Evolutionary conservation across 2,329 filamentous ascomycete species (phyloP), one percentile per base, ranked within the genome.

Genomic region (Scedosporium minutisporum): DNA sequence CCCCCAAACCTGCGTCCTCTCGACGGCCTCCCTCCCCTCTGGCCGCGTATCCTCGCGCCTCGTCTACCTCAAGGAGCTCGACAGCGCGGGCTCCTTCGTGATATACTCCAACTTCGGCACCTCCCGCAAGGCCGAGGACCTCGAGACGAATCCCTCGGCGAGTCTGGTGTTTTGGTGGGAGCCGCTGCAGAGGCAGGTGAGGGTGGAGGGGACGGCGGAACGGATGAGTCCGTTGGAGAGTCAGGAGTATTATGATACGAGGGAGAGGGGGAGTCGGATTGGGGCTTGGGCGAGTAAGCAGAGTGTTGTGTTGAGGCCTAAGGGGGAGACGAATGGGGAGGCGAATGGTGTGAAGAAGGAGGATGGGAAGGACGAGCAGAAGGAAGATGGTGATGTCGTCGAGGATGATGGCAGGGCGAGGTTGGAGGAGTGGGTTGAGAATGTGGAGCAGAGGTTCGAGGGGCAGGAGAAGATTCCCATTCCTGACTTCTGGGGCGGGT

Each of bases 51-150:
- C 87, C 57, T 87, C 90, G 3, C 90, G 95, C 64, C 83, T 91
- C 68, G 91, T 99, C 44, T 99, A 97, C 76, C 82, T 99, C 67
- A 99, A 99, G 77, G 95, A 97, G 79, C 85, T 97, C 25, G 93
- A 97, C 74, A 75, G 80, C 62, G 69, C 75, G 4, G 75, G 73
- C 10, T 92, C 93, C 16, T 99, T 96, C 76, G 91, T 97, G 53
- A 81, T 99, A 58, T 99, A 97, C 80, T 89, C 86, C 71, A 99
- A 99, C 75, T 93, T 93, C 78, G 92, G 86, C 64, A 95, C 90
- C 0, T 90, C 86, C 64, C 77, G 82, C 69, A 85, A 88, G 77
- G 84, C 87, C 0, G 71, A 76, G 59, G 91, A 96, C 72, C 77
- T 95, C 6, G 80, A 78, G 23, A 80, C 76, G 3, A 99, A 97